phyloP scores from a whole-genome alignment of 73 alveolate species.

The Paraurostyla sp. region DNA sequence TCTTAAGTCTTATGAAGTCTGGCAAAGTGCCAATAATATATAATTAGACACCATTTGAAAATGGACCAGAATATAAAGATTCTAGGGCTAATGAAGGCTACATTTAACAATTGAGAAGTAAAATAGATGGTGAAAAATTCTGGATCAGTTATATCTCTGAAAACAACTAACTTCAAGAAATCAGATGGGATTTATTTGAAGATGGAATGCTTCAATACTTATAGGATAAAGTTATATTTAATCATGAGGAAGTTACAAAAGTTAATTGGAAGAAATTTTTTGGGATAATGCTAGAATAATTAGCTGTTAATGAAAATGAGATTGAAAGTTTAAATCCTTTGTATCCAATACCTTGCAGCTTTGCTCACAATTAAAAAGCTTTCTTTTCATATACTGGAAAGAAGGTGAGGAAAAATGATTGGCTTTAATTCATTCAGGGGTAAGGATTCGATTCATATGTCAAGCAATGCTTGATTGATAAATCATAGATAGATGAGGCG shows the following conservation, averaged over 20 bases:
- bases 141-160: conserved; percentile 32
- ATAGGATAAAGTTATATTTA: not conserved
- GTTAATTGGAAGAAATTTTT: conserved; percentile 36
- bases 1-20: not conserved
- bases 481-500: not conserved
- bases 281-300: not conserved
- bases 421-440: not conserved
- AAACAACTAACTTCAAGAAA: not conserved
- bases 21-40: not conserved
- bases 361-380: not conserved
- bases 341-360: conserved; percentile 29
- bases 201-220: conserved; percentile 26
- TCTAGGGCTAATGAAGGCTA: conserved; percentile 9
- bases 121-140: conserved; percentile 43
- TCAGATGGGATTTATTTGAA: conserved; percentile 59
- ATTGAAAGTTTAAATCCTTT: not conserved
- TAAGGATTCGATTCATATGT: not conserved
- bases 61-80: conserved; percentile 21
- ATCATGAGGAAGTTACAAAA: not conserved
- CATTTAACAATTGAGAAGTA: not conserved
- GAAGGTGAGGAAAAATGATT: conserved; percentile 34
- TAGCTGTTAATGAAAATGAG: conserved; percentile 21
- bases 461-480: not conserved
- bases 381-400: not conserved
- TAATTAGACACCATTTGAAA: not conserved